Evolutionary conservation across 129 eudicot species (phyloP).

Genomic region (Oenanthe sinensis): DNA sequence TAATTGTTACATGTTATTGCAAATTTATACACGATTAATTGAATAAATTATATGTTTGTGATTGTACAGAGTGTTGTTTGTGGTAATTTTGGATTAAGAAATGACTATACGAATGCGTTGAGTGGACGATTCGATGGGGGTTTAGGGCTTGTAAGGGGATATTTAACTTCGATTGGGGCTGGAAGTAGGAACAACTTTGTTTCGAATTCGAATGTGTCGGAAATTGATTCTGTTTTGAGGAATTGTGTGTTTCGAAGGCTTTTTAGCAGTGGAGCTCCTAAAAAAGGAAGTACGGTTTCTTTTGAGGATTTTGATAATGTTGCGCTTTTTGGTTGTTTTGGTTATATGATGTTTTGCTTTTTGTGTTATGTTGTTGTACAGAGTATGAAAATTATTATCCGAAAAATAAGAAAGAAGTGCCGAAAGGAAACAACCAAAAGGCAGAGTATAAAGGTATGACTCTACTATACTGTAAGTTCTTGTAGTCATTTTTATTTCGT

Average conservation of each 20-base stretch:
- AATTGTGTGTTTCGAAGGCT: conserved; percentile 35
- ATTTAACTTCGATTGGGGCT: conserved; percentile 35
- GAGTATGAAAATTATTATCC: conserved; percentile 65
- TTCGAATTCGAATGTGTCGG: conserved; percentile 15
- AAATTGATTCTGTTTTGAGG: conserved; percentile 15
- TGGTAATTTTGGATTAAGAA: conserved; percentile 24
- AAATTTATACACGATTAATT: background rate
- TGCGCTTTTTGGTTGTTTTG: background rate
- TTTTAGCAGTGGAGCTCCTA: conserved; percentile 38
- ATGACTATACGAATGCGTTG: conserved; percentile 18
- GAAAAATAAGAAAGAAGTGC: conserved; percentile 39
- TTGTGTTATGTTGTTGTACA: conserved; percentile 19
- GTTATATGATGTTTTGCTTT: background rate
- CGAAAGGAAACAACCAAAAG: conserved; percentile 47
- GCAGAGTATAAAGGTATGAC: conserved; percentile 42
- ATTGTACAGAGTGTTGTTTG: conserved; percentile 26
- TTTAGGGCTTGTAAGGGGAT: conserved; percentile 39
- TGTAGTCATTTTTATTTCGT: background rate
- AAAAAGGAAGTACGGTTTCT: conserved; percentile 31
- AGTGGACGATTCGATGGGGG: conserved; percentile 17
- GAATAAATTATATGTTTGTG: background rate
- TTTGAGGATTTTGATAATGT: background rate
- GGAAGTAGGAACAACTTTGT: conserved; percentile 22
- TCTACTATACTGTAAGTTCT: background rate
- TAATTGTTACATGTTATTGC: background rate